Percentiles rank a stretch among this genome's conserved stretches.
Conservation (phyloP, 768 basidiomycete genomes). For the Xerocomellus intermedius region DNA sequence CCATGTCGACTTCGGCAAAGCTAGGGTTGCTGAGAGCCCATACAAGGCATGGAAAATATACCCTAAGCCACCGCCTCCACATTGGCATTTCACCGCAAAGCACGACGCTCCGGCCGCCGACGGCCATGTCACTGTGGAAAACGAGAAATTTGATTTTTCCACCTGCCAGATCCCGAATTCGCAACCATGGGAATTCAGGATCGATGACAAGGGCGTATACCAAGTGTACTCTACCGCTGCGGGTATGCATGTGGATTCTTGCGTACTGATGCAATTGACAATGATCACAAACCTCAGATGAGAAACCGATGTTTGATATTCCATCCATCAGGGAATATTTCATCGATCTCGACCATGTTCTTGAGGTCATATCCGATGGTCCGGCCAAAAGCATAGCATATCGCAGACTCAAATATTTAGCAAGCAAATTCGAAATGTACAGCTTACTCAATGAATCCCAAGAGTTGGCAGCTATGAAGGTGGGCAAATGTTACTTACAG, state of each 20-base stretch:
- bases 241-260: slow-evolving; percentile 5
- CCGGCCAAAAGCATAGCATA: slow-evolving; percentile 97
- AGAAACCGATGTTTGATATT: slow-evolving; percentile 68
- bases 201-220: slow-evolving; percentile 90
- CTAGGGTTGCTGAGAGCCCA: slow-evolving; percentile 27
- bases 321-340: slow-evolving; percentile 94
- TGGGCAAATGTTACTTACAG: slow-evolving; percentile 31
- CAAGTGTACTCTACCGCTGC: slow-evolving; percentile 62
- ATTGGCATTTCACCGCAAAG: slow-evolving; percentile 84
- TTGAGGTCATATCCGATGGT: slow-evolving; percentile 89
- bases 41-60: slow-evolving; percentile 82
- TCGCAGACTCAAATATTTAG: slow-evolving; percentile 84
- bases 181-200: slow-evolving; percentile 60
- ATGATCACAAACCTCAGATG: slow-evolving; percentile 26
- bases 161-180: slow-evolving; percentile 71
- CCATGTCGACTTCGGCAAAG: slow-evolving; percentile 43
- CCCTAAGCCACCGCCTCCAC: slow-evolving; percentile 89
- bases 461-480: slow-evolving; percentile 97
- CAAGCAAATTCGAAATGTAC: slow-evolving; percentile 94
- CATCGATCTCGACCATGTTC: slow-evolving; percentile 88
- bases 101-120: slow-evolving; percentile 46
- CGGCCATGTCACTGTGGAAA: slow-evolving; percentile 21
- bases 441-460: slow-evolving; percentile 88
- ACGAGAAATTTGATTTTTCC: slow-evolving; percentile 64
- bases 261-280: not conserved